Evolutionary conservation across 202 grass and related monocot species (phyloP), one percentile per base, ranked within the genome.

Genomic region (Brachypodium distachyon): DNA sequence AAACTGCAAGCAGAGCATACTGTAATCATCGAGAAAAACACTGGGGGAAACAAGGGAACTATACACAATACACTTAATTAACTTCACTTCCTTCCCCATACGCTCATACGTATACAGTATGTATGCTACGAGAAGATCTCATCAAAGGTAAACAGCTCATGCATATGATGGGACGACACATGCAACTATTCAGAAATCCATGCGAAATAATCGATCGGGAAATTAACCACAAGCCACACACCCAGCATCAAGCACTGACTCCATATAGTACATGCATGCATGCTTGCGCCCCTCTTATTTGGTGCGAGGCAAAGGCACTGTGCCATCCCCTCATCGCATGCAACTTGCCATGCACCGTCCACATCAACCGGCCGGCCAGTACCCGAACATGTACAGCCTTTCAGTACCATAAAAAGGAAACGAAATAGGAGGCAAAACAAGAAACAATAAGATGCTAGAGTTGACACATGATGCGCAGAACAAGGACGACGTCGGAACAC

Each of bases 371-470:
- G n/a, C 85, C 62, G 27, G 66, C 26, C 22, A 4, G 51, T 54
- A 54, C 33, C 42, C n/a, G 32, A 74, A 16, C 62, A 62, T n/a
- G n/a, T n/a, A n/a, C 29, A 79, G 70, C 81, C 51, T 79, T 67
- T 36, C 29, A 39, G 76, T 50, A 80, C 76, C 76, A 76, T 49
- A 76, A 84, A 88, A 88, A 80, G 86, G 69, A 56, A 80, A 70
- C 16, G 44, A 67, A 83, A 84, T 71, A 84, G 75, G 81, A 88
- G 70, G 54, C 70, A 80, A 84, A 88, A 83, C 80, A 86, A 82
- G 84, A 64, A 82, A 82, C 72, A 83, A 74, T 63, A 55, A 67
- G 50, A 80, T 70, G 62, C 57, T 47, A 18, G 86, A 88, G 74
- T 88, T 76, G 81, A 75, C 86, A 69, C 76, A 88, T 76, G 80